phyloP scores from a whole-genome alignment of 2,329 filamentous ascomycete genomes.

The Alternaria sp. region DNA sequence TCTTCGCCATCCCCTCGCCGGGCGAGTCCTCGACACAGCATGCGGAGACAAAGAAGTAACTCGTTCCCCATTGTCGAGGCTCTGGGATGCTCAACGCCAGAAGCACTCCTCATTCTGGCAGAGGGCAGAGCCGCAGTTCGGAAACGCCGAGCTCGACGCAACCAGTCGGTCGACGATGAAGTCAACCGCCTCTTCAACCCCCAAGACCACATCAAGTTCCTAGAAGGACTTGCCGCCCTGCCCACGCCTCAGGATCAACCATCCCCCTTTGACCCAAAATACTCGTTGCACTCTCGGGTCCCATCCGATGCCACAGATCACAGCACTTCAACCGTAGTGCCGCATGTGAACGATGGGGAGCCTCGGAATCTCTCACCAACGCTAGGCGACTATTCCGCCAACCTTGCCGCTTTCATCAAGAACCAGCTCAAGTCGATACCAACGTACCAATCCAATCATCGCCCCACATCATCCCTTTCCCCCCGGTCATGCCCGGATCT shows the following conservation, averaged over 20 bases:
- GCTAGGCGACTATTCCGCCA: conserved; percentile 46
- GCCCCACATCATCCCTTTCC: conserved; percentile 31
- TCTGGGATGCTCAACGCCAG: conserved; percentile 46
- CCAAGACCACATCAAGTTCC: conserved; percentile 43
- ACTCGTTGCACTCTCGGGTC: conserved; percentile 33
- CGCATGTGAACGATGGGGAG: conserved; percentile 16
- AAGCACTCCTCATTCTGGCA: conserved; percentile 46
- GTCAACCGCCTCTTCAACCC: conserved; percentile 36
- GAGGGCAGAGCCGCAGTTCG: conserved; percentile 47
- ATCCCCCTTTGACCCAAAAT: conserved; percentile 17
- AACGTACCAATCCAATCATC: conserved; percentile 32
- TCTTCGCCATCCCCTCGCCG: conserved; percentile 29
- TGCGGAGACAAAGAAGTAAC: conserved; percentile 46
- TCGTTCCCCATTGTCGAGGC: conserved; percentile 47
- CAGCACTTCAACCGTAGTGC: conserved; percentile 41
- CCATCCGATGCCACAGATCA: conserved; percentile 42
- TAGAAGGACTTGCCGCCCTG: conserved; percentile 24
- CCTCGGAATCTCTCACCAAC: conserved; percentile 14
- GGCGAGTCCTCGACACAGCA: conserved; percentile 31
- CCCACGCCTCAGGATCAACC: conserved; percentile 19
- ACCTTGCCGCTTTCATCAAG: conserved; percentile 49
- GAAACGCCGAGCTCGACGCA: conserved; percentile 39
- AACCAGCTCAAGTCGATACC: conserved; percentile 46
- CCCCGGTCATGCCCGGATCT: conserved; percentile 46
- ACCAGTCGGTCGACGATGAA: conserved; percentile 32